Evolutionary conservation across 345 rosid species (phyloP).

Genomic region (Hibiscus mutabilis): DNA sequence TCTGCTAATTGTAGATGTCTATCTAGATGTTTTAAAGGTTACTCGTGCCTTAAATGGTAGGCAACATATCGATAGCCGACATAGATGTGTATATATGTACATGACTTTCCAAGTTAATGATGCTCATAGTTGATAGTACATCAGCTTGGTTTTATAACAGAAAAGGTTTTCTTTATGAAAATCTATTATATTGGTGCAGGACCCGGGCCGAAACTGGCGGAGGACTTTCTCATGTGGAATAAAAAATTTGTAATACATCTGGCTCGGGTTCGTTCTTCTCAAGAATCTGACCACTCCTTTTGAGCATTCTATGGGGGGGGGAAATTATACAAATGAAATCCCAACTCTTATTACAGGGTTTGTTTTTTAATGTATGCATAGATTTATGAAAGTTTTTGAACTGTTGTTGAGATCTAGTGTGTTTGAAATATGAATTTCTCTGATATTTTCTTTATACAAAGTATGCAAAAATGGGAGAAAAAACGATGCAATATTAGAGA

Average conservation of each 20-base stretch:
- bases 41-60: background rate
- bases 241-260: background rate
- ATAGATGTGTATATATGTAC: background rate
- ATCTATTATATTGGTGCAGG: constrained; percentile 32
- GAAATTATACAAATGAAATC: background rate
- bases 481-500: too few species aligned
- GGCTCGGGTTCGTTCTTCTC: background rate
- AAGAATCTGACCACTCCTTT: background rate
- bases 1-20: background rate
- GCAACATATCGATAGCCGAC: background rate
- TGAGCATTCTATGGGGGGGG: background rate
- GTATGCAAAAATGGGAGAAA: too few species aligned
- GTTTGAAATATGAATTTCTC: too few species aligned
- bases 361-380: background rate
- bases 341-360: too few species aligned
- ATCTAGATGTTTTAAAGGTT: background rate
- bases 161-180: background rate
- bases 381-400: background rate
- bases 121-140: background rate
- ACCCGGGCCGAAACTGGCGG: constrained; percentile 56
- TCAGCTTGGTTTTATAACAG: background rate
- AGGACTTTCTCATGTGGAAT: constrained; percentile 57
- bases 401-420: too few species aligned
- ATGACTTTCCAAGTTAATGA: background rate
- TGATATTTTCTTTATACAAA: too few species aligned